A percentile compares a stretch with the other conserved stretches of the same genome.
phyloP scores from a whole-genome alignment of 2,329 filamentous ascomycete genomes.

The Aspergillus caelatus region DNA sequence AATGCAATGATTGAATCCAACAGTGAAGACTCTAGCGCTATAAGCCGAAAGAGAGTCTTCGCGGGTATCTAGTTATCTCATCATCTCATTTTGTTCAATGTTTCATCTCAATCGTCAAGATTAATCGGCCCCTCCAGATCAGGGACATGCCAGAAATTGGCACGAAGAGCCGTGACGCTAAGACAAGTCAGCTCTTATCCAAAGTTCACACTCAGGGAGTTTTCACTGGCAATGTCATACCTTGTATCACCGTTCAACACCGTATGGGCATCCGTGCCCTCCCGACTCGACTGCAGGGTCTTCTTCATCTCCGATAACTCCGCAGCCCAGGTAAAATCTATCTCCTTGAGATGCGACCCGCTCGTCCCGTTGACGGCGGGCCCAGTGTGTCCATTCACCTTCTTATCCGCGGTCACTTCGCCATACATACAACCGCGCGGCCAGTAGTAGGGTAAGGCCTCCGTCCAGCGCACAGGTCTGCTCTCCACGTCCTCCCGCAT shows the following conservation, averaged over 20 bases:
- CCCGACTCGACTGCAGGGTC: slow-evolving; percentile 72
- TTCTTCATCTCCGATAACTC: slow-evolving; percentile 81
- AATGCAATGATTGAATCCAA: not conserved
- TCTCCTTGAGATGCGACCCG: slow-evolving; percentile 61
- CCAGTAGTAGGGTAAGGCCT: slow-evolving; percentile 88
- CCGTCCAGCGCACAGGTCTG: slow-evolving; percentile 72
- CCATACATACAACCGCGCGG: slow-evolving; percentile 74
- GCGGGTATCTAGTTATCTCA: slow-evolving; percentile 28
- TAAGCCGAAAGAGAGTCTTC: slow-evolving; percentile 22
- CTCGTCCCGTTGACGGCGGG: slow-evolving; percentile 16
- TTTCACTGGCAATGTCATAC: slow-evolving; percentile 46
- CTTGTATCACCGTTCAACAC: slow-evolving; percentile 82
- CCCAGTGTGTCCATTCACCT: slow-evolving; percentile 27
- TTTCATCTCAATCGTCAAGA: slow-evolving; percentile 53
- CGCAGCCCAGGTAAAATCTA: slow-evolving; percentile 89
- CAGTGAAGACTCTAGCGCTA: slow-evolving; percentile 3
- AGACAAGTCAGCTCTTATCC: not conserved
- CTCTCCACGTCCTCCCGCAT: slow-evolving; percentile 71
- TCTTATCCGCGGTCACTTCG: slow-evolving; percentile 57
- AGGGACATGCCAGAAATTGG: slow-evolving; percentile 82
- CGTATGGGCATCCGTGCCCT: slow-evolving; percentile 87
- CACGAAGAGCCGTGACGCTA: slow-evolving; percentile 83
- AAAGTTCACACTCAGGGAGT: not conserved
- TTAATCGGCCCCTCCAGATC: slow-evolving; percentile 68
- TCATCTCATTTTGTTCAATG: slow-evolving; percentile 10